These are phyloP conservation scores for Schizochytrium sp. DNA, from an alignment of 108 stramenopile species.

Conservation along the genomic window DNA sequence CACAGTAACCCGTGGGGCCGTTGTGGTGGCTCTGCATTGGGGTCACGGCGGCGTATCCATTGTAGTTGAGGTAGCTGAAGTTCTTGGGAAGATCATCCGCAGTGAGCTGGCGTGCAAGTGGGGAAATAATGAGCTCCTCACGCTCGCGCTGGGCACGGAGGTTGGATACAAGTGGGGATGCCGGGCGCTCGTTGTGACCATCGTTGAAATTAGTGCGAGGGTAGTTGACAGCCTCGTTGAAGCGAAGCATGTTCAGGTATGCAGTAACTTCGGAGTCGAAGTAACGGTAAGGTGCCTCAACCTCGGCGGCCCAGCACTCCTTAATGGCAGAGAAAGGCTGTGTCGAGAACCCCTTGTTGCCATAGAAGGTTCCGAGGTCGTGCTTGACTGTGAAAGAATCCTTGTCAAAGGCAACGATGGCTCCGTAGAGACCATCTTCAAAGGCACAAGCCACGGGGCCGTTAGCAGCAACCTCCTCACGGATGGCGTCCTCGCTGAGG, in stretches of 20 bases:
- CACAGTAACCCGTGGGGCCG: slow-evolving; percentile 49
- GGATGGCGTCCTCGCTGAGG: background rate
- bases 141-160: background rate
- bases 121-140: background rate
- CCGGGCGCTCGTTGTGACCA: background rate
- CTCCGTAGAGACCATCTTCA: background rate
- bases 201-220: slow-evolving; percentile 26
- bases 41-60: slow-evolving; percentile 11
- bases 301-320: slow-evolving; percentile 50
- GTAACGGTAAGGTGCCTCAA: slow-evolving; percentile 41
- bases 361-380: slow-evolving; percentile 34
- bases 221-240: slow-evolving; percentile 7
- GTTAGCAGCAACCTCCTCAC: slow-evolving; percentile 5
- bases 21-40: slow-evolving; percentile 61
- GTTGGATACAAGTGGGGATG: background rate
- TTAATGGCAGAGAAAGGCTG: background rate
- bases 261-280: slow-evolving; percentile 3
- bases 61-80: slow-evolving; percentile 17
- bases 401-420: slow-evolving; percentile 20
- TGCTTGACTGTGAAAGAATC: background rate
- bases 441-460: slow-evolving; percentile 35
- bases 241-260: background rate
- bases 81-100: background rate
- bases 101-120: background rate
- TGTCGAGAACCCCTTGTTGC: background rate